Percentiles rank a stretch among this genome's conserved stretches.
phyloP scores from a whole-genome alignment of 2,329 filamentous ascomycete species.

The Simplicillium sp. region DNA sequence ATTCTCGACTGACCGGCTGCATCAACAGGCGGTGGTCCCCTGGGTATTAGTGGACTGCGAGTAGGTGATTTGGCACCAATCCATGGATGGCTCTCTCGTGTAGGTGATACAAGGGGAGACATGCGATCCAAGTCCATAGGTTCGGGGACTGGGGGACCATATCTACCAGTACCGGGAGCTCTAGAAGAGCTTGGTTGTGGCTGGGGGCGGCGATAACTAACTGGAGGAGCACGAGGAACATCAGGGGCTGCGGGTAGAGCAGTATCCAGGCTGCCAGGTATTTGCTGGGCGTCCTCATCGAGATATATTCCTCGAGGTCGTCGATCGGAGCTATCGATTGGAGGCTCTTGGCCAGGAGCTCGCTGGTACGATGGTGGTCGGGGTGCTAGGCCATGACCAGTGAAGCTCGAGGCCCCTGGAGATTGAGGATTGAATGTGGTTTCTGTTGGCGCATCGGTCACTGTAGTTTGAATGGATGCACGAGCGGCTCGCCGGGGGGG shows the following conservation, averaged over 20 bases:
- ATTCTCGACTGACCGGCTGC: conserved; percentile 21
- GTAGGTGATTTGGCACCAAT: too few species aligned
- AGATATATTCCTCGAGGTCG: conserved; percentile 28
- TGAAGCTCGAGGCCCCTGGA: conserved; percentile 41
- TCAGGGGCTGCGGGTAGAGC: conserved; percentile 48
- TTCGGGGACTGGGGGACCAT: too few species aligned
- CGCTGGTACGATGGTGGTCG: conserved; percentile 49
- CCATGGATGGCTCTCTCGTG: not conserved
- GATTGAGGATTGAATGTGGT: conserved; percentile 51
- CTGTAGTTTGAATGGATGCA: conserved; percentile 44
- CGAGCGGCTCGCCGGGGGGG: conserved; percentile 37
- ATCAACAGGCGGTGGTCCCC: conserved; percentile 3
- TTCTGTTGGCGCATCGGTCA: conserved; percentile 45
- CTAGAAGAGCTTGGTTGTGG: not conserved
- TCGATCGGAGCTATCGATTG: conserved; percentile 16
- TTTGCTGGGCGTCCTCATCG: conserved; percentile 29
- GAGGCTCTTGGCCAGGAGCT: conserved; percentile 17
- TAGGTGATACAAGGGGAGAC: not conserved
- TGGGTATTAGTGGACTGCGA: too few species aligned
- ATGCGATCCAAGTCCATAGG: not conserved
- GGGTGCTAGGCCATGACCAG: conserved; percentile 43
- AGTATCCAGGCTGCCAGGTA: conserved; percentile 19
- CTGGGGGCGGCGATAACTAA: conserved; percentile 44
- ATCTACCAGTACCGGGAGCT: not conserved
- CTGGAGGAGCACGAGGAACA: conserved; percentile 47